Evolutionary conservation across 805 yeast species (phyloP).

Genomic region (Torulaspora delbrueckii): DNA sequence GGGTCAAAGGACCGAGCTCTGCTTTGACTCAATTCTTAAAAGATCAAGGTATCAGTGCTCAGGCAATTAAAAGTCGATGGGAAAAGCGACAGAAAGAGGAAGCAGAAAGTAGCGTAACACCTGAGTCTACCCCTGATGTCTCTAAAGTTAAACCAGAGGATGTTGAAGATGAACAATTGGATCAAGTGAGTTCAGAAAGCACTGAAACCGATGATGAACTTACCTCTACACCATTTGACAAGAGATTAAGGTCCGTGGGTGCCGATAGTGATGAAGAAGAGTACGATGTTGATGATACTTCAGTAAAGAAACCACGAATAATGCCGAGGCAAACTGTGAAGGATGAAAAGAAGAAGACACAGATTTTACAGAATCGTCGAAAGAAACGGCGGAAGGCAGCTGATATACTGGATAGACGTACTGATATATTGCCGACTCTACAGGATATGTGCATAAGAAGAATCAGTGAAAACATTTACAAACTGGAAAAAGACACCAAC

Average conservation of each 20-base stretch:
- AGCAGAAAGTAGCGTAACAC: conserved; percentile 17
- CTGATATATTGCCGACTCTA: conserved; percentile 58
- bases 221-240: conserved; percentile 6
- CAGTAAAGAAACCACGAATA: not conserved
- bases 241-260: conserved; percentile 7
- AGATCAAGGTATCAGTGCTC: conserved; percentile 85
- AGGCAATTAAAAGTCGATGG: conserved; percentile 56
- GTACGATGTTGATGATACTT: conserved; percentile 8
- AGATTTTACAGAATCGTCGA: conserved; percentile 56
- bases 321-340: not conserved
- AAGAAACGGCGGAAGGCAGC: conserved; percentile 76
- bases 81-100: conserved; percentile 31
- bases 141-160: conserved; percentile 22
- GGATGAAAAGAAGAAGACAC: conserved; percentile 8
- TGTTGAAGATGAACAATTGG: conserved; percentile 11
- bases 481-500: conserved; percentile 21
- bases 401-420: conserved; percentile 71
- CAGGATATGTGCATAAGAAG: conserved; percentile 77
- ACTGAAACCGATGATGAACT: conserved; percentile 15
- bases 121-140: conserved; percentile 5
- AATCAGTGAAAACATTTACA: conserved; percentile 45
- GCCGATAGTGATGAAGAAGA: conserved; percentile 26
- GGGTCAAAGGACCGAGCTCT: conserved; percentile 59
- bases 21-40: conserved; percentile 85
- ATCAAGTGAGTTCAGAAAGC: conserved; percentile 11